These are phyloP conservation scores for Phlegmacium glaucopus DNA, from an alignment of 768 basidiomycete species.

Conservation along the genomic window DNA sequence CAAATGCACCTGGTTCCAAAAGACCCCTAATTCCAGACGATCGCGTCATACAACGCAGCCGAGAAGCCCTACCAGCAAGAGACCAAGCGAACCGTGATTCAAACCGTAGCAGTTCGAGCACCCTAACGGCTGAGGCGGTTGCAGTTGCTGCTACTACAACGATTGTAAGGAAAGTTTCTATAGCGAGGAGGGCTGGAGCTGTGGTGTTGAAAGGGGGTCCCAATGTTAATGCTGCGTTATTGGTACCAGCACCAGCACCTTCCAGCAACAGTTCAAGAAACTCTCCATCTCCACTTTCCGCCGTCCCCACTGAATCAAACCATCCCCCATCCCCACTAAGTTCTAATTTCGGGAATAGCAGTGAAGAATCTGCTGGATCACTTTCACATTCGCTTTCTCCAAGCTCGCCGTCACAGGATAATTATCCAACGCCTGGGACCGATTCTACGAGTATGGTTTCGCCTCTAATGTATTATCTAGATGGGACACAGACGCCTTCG, in stretches of 20 bases:
- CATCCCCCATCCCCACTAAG: conserved; percentile 45
- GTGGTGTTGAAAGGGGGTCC: conserved; percentile 36
- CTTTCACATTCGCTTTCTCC: conserved; percentile 33
- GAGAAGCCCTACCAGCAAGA: conserved; percentile 1
- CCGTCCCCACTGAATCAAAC: conserved; percentile 4
- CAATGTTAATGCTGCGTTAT: background rate
- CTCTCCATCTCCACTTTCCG: background rate
- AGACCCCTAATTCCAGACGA: background rate
- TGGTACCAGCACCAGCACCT: background rate
- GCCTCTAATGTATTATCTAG: conserved; percentile 34
- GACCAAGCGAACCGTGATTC: conserved; percentile 40
- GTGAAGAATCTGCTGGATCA: conserved; percentile 12
- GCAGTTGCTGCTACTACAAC: conserved; percentile 28
- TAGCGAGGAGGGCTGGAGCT: conserved; percentile 51
- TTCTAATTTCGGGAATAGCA: conserved; percentile 38
- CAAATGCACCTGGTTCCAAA: background rate
- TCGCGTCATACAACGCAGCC: background rate
- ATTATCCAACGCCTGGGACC: conserved; percentile 36
- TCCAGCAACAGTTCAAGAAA: background rate
- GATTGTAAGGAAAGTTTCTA: conserved; percentile 41
- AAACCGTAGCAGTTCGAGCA: conserved; percentile 43
- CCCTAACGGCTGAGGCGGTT: conserved; percentile 39
- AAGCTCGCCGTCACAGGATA: conserved; percentile 35
- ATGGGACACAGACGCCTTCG: conserved; percentile 22
- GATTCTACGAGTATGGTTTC: conserved; percentile 24